Percentiles rank a stretch among this genome's conserved stretches.
phyloP scores from a whole-genome alignment of 192 early-diverging fungal species.

The Linnemannia elongata region DNA sequence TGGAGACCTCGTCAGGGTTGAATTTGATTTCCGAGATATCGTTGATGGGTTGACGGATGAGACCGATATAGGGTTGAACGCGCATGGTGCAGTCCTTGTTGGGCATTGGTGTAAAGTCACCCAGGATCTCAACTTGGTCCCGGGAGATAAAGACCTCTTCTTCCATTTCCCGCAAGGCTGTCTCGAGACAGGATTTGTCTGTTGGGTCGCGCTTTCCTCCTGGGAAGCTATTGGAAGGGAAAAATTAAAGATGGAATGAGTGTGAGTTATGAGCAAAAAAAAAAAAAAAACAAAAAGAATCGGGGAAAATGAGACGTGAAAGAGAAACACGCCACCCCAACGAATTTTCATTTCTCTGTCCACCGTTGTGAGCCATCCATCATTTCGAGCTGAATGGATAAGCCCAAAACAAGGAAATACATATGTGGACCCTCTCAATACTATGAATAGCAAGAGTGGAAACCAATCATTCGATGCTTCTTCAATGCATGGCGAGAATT shows the following conservation, averaged over 20 bases:
- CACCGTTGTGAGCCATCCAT: neutral
- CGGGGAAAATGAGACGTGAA: neutral
- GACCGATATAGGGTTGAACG: constrained; percentile 75
- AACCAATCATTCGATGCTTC: neutral
- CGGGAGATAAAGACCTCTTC: constrained; percentile 81
- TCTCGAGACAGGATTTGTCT: constrained; percentile 68
- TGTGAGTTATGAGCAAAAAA: neutral
- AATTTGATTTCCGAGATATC: constrained; percentile 53
- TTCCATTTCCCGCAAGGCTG: constrained; percentile 87
- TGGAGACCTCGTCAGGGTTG: constrained; percentile 77
- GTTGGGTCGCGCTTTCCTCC: constrained; percentile 76
- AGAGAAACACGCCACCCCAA: neutral
- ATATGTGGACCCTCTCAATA: neutral
- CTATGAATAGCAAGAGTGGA: constrained; percentile 4
- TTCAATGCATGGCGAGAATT: neutral
- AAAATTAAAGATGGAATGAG: neutral
- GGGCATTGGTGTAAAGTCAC: constrained; percentile 71
- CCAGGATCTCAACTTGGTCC: constrained; percentile 68
- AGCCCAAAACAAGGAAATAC: neutral
- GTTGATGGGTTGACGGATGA: constrained; percentile 60
- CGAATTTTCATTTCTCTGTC: neutral
- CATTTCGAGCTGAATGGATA: neutral
- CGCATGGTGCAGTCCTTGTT: constrained; percentile 68
- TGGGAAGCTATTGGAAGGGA: constrained; percentile 66
- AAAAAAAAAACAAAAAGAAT: constrained; percentile 8